These are phyloP conservation scores for Lasiodiplodia theobromae DNA, from an alignment of 2,329 filamentous ascomycete genomes.

Conservation along the genomic window DNA sequence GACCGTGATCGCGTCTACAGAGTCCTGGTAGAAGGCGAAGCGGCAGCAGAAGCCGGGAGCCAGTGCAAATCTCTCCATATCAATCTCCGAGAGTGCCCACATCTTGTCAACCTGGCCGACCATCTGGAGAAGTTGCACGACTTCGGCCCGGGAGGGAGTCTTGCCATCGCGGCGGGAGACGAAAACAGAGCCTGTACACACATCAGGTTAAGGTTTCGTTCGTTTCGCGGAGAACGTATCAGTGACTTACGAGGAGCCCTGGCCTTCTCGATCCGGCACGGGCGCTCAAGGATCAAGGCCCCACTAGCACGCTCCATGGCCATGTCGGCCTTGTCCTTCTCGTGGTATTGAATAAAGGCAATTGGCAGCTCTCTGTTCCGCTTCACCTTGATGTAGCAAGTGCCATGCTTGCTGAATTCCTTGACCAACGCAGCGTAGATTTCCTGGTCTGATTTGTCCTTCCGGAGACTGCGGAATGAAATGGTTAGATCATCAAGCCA, in stretches of 20 bases:
- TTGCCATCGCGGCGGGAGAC: conserved; percentile 24
- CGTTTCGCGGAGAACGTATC: background rate
- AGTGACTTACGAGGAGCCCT: conserved; percentile 26
- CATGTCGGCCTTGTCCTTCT: background rate
- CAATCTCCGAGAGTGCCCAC: conserved; percentile 11
- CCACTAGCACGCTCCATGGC: conserved; percentile 14
- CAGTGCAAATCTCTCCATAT: conserved; percentile 9
- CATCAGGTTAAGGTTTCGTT: background rate
- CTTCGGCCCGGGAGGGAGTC: conserved; percentile 2
- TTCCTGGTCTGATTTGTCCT: background rate
- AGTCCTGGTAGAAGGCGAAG: conserved; percentile 25
- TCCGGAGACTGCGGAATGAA: conserved; percentile 14
- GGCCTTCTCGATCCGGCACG: conserved; percentile 20
- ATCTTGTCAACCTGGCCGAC: conserved; percentile 25
- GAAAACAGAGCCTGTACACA: conserved; percentile 14
- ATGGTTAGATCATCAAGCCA: background rate
- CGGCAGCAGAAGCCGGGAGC: conserved; percentile 6
- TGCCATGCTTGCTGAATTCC: conserved; percentile 1
- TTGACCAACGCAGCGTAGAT: background rate
- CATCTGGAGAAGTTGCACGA: background rate
- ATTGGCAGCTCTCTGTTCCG: conserved; percentile 18
- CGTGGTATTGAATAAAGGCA: conserved; percentile 24
- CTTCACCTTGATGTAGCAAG: conserved; percentile 28
- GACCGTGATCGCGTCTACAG: conserved; percentile 14
- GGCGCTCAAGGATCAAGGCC: background rate